Evolutionary conservation across 1,284 basidiomycete species (phyloP).

Genomic region (Clitocybe nebularis): DNA sequence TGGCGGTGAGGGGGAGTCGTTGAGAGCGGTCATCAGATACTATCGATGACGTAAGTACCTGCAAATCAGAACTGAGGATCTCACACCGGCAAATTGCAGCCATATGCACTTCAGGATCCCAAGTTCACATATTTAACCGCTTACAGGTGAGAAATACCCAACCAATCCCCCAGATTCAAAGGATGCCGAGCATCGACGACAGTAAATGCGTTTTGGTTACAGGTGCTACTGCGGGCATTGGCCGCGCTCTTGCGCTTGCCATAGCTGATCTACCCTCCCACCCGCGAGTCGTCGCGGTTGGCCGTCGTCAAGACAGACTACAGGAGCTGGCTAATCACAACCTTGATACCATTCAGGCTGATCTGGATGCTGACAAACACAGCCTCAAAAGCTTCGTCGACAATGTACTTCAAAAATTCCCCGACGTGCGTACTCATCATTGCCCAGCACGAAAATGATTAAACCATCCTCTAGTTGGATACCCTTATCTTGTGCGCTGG

Average conservation of each 20-base stretch:
- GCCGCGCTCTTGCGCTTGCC: slow-evolving; percentile 53
- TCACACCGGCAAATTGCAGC: neutral
- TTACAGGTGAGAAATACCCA: neutral
- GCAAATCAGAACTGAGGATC: too few species aligned
- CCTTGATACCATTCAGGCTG: slow-evolving; percentile 40
- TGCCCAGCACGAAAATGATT: neutral
- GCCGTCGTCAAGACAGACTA: slow-evolving; percentile 49
- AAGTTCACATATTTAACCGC: too few species aligned
- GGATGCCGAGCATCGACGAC: slow-evolving; percentile 46
- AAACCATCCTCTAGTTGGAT: slow-evolving; percentile 40
- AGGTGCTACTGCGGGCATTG: slow-evolving; percentile 61
- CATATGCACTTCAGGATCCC: too few species aligned
- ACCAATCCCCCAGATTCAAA: too few species aligned
- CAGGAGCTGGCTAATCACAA: slow-evolving; percentile 38
- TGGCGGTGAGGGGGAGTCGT: slow-evolving; percentile 6
- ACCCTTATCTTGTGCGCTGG: slow-evolving; percentile 44
- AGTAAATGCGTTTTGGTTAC: slow-evolving; percentile 57
- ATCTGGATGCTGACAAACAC: slow-evolving; percentile 37
- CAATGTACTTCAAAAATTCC: slow-evolving; percentile 38
- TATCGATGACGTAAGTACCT: too few species aligned
- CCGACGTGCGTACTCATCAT: slow-evolving; percentile 35
- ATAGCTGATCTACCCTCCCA: slow-evolving; percentile 45
- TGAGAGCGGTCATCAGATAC: slow-evolving; percentile 13
- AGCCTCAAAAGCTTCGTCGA: slow-evolving; percentile 38
- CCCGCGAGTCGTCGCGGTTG: slow-evolving; percentile 52